Evolutionary conservation across 2,329 filamentous ascomycete genomes (phyloP), one percentile per base, ranked within the genome.

Genomic region (Fusarium algeriense): DNA sequence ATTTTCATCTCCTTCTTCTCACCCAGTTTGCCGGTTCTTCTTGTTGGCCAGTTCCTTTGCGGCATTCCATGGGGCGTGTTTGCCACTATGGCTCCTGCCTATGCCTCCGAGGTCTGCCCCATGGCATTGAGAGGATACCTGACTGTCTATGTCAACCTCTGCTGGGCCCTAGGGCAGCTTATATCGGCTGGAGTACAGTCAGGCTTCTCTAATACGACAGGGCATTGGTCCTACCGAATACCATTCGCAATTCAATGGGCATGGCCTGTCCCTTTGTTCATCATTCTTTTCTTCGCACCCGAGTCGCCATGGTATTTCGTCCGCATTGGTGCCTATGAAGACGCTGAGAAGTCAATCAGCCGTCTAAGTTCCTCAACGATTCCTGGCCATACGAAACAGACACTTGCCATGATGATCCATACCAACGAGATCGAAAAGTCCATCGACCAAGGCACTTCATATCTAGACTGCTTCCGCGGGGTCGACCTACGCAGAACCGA

Each of bases 391-490:
- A 26, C 60, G 14, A 65, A 65, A 20, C 62, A 65, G 32, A 32
- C 62, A n/a, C 44, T 65, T 15, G 60, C 60, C 11, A 65, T 65
- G 91, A 97, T 97, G 90, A 88, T 92, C 15, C 79, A 84, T 58
- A 85, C 83, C 8, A 79, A 83, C 68, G 78, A 83, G 60, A 75
- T 85, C 3, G 85, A 87, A 46, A 65, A 65, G 28, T 65, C 62
- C 14, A 65, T 65, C 7, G 50, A 65, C 7, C 62, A 65, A 40
- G 62, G 62, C 14, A 65, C 62, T 35, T 65, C 62, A n/a, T 86
- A 86, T 60, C 48, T 75, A 19, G 85, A 87, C 71, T 85, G 83
- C 67, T 87, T 88, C 78, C 78, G 78, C 8, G 85, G 85, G 20
- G 80, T 80, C 15, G 82, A 87, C 66, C 78, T 81, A 11, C 80